Evolutionary conservation across 2,329 filamentous ascomycete genomes (phyloP).

Genomic region (Chrysoporthe puriensis): DNA sequence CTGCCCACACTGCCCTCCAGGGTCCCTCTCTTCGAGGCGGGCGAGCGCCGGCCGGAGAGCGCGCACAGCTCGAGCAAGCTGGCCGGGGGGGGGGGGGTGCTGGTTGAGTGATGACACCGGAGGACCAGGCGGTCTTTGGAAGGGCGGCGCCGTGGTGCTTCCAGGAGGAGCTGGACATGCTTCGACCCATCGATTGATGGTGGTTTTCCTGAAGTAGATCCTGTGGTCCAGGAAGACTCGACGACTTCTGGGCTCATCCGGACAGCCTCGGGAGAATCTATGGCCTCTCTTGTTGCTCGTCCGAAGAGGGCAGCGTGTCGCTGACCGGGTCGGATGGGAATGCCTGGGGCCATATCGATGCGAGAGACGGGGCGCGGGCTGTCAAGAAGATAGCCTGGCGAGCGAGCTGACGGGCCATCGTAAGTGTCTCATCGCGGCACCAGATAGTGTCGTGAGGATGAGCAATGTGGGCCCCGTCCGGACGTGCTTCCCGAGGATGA

Average conservation of each 20-base stretch:
- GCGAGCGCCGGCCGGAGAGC: slow-evolving; percentile 19
- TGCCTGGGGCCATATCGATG: slow-evolving; percentile 27
- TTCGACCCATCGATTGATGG: background rate
- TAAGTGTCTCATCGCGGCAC: slow-evolving; percentile 25
- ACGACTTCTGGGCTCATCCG: too few species aligned
- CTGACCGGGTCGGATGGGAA: background rate
- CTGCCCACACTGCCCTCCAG: too few species aligned
- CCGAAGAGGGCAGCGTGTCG: background rate
- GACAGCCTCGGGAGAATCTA: too few species aligned
- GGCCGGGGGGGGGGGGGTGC: slow-evolving; percentile 24
- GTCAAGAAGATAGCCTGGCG: slow-evolving; percentile 18
- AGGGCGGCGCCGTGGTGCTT: slow-evolving; percentile 22
- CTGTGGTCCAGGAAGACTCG: too few species aligned
- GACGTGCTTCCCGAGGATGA: slow-evolving; percentile 20
- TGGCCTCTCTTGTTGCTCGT: background rate
- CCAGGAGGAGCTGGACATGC: slow-evolving; percentile 21
- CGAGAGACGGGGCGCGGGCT: slow-evolving; percentile 23
- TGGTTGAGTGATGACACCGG: slow-evolving; percentile 25
- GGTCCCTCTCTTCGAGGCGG: too few species aligned
- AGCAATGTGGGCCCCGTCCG: slow-evolving; percentile 19
- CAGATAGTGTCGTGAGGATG: slow-evolving; percentile 19
- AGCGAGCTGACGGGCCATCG: slow-evolving; percentile 8
- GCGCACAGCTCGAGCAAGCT: slow-evolving; percentile 28
- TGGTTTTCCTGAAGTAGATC: too few species aligned
- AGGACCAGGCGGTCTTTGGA: slow-evolving; percentile 24